phyloP scores from a whole-genome alignment of 2,329 filamentous ascomycete genomes.

The Aspergillus glaucus region DNA sequence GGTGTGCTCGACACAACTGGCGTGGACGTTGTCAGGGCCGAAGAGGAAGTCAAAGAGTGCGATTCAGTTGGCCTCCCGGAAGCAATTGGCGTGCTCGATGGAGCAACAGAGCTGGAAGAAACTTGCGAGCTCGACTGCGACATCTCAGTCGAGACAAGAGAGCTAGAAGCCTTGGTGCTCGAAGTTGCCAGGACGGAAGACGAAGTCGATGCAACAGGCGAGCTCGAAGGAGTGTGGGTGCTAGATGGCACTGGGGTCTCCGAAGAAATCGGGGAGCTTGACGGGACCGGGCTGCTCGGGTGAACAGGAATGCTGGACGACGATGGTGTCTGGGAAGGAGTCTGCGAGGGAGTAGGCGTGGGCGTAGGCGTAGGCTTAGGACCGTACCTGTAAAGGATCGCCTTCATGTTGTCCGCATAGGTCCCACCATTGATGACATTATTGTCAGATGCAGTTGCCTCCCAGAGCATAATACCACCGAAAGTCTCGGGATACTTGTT shows the following conservation, averaged over 20 bases:
- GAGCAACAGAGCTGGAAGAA: not conserved
- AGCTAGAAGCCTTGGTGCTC: not conserved
- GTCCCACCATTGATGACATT: slow-evolving; percentile 41
- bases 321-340: not conserved
- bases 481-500: slow-evolving; percentile 39
- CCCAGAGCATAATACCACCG: slow-evolving; percentile 57
- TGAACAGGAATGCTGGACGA: slow-evolving; percentile 1
- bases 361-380: slow-evolving; percentile 16
- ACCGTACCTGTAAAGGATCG: slow-evolving; percentile 28
- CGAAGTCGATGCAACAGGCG: not conserved
- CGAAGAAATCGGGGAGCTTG: slow-evolving; percentile 1
- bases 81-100: not conserved
- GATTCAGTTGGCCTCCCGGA: not conserved
- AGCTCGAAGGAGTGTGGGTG: not conserved
- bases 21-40: not conserved
- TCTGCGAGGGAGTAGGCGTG: slow-evolving; percentile 2
- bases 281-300: not conserved
- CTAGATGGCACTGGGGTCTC: slow-evolving; percentile 1
- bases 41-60: not conserved
- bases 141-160: too few relatives aligned
- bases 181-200: not conserved
- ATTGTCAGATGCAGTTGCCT: slow-evolving; percentile 44
- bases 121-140: not conserved
- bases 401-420: slow-evolving; percentile 46
- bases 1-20: not conserved